Conservation (phyloP, 2,329 filamentous ascomycete species). For the Escovopsis sp. region DNA sequence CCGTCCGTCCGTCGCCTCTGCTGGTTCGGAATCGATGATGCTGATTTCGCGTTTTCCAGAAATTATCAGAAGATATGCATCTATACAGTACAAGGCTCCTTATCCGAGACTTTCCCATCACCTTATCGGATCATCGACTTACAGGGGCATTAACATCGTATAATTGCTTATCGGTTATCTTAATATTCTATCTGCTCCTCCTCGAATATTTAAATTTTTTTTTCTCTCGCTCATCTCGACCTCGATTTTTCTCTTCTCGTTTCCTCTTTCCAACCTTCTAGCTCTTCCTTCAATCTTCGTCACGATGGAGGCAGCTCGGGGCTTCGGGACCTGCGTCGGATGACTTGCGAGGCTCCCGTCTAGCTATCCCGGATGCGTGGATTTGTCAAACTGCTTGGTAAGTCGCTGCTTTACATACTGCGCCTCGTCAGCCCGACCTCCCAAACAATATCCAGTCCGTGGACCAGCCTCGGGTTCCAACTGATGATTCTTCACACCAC, state of each 20-base stretch:
- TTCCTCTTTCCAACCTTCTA: neutral
- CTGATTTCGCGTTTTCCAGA: too few species aligned
- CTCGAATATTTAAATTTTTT: neutral
- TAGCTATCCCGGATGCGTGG: too few species aligned
- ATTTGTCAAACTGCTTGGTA: neutral
- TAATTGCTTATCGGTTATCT: slow-evolving; percentile 5
- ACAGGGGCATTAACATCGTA: neutral
- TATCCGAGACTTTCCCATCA: neutral
- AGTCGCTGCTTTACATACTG: neutral
- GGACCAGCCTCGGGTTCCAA: neutral
- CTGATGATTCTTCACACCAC: slow-evolving; percentile 44
- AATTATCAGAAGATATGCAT: neutral
- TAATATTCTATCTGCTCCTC: too few species aligned
- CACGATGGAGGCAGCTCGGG: too few species aligned
- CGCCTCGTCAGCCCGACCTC: neutral
- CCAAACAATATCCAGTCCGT: neutral
- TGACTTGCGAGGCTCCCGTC: too few species aligned
- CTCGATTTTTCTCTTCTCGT: neutral
- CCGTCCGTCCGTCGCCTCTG: too few species aligned
- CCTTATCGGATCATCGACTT: neutral
- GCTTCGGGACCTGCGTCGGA: too few species aligned
- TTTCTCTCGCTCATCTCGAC: neutral
- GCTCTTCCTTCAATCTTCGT: too few species aligned
- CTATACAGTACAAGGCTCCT: neutral
- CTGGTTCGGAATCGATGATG: too few species aligned